Evolutionary conservation across 2,329 filamentous ascomycete genomes (phyloP).

Genomic region (Arthrobotrys iridis): DNA sequence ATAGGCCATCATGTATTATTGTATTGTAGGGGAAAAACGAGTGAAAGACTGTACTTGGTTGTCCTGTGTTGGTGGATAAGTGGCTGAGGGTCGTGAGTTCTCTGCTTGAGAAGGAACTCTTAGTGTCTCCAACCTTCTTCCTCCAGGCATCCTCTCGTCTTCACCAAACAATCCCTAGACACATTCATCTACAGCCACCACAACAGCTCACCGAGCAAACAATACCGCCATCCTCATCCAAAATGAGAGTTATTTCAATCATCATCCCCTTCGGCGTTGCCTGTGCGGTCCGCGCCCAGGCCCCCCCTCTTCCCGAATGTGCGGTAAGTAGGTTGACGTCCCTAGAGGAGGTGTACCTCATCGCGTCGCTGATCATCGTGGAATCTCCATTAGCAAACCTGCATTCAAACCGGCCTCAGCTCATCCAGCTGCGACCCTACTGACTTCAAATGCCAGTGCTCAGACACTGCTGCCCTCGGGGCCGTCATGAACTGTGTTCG

Average conservation of each 20-base stretch:
- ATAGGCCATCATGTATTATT: no score
- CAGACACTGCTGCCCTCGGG: constrained; percentile 25
- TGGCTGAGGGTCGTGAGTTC: no score
- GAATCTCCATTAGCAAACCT: constrained; percentile 9
- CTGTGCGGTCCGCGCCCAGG: constrained; percentile 12
- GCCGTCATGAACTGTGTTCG: constrained; percentile 31
- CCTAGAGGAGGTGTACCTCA: neutral
- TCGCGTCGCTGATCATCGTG: neutral
- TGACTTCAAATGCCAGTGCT: constrained; percentile 41
- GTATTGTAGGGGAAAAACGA: no score
- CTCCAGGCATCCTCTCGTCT: constrained; percentile 63
- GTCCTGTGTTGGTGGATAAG: no score
- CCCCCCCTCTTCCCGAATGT: constrained; percentile 34
- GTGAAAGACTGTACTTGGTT: no score
- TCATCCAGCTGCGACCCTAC: constrained; percentile 34
- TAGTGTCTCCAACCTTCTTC: constrained; percentile 65
- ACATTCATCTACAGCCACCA: neutral
- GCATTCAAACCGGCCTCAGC: constrained; percentile 33
- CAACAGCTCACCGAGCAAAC: neutral
- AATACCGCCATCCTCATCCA: neutral
- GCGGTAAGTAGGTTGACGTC: constrained; percentile 35
- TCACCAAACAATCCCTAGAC: no score
- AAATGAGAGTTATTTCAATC: constrained; percentile 29
- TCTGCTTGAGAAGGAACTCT: no score
- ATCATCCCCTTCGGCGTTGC: neutral